phyloP scores from a whole-genome alignment of 192 early-diverging fungal genomes.

The Entomortierella lignicola region DNA sequence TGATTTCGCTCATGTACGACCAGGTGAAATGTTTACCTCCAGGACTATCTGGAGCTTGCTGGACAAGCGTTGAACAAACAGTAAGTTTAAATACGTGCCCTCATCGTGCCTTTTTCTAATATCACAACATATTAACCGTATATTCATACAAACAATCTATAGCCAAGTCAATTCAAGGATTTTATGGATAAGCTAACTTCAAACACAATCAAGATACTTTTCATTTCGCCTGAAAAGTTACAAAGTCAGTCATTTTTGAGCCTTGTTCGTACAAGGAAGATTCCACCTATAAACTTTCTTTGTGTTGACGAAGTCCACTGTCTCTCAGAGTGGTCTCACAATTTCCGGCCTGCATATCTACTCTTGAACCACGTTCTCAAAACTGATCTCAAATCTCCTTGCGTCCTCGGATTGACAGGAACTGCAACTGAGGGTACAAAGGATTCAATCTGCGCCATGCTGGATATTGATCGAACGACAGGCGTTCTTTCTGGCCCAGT shows the following conservation, averaged over 20 bases:
- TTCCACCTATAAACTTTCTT: constrained; percentile 68
- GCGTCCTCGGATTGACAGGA: constrained; percentile 79
- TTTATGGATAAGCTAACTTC: constrained; percentile 58
- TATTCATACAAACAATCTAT: no score
- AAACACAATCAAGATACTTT: constrained; percentile 72
- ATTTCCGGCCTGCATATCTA: constrained; percentile 80
- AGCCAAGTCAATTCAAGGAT: constrained; percentile 42
- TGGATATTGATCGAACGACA: constrained; percentile 59
- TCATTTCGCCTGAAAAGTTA: constrained; percentile 79
- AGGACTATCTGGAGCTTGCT: constrained; percentile 68
- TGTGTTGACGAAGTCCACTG: constrained; percentile 91
- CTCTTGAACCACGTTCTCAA: constrained; percentile 65
- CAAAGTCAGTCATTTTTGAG: constrained; percentile 69
- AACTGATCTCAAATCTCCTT: constrained; percentile 56
- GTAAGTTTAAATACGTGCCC: not conserved
- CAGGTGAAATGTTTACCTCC: constrained; percentile 76
- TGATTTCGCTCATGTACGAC: constrained; percentile 88
- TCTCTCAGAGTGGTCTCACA: constrained; percentile 88
- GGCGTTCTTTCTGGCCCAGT: constrained; percentile 65
- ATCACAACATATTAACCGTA: no score
- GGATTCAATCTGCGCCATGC: constrained; percentile 66
- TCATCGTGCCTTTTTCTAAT: no score
- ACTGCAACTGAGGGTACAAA: constrained; percentile 72
- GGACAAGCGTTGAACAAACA: constrained; percentile 64
- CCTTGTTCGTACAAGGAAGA: constrained; percentile 56